These are phyloP conservation scores for Spatholobus suberectus DNA, from an alignment of 306 rosid species.

Conservation along the genomic window DNA sequence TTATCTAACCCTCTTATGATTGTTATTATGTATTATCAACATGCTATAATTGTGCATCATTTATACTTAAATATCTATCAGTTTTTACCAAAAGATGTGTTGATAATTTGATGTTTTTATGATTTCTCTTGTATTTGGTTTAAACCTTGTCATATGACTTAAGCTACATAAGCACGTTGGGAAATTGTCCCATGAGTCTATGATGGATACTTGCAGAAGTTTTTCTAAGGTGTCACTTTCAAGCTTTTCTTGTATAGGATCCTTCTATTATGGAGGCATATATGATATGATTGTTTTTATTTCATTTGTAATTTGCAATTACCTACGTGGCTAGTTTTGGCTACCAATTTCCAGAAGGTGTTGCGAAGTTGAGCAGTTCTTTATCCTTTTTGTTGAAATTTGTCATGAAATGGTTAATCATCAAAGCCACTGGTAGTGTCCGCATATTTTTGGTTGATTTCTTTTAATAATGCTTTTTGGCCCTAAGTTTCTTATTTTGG, in stretches of 20 bases:
- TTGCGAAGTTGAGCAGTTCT: neutral
- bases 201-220: neutral
- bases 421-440: neutral
- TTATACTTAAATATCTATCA: too few species aligned
- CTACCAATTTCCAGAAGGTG: slow-evolving; percentile 1
- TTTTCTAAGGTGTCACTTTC: neutral
- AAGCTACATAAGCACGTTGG: neutral
- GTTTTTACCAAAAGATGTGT: neutral
- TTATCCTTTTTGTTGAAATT: neutral
- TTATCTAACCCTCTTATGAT: too few species aligned
- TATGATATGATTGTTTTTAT: neutral
- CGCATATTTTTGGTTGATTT: slow-evolving; percentile 17
- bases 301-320: slow-evolving; percentile 19
- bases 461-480: slow-evolving; percentile 5
- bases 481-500: slow-evolving; percentile 25
- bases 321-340: neutral
- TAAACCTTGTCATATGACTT: neutral
- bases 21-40: too few species aligned
- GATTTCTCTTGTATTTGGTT: neutral
- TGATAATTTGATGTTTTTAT: neutral
- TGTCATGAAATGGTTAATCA: slow-evolving; percentile 5
- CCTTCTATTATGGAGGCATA: neutral
- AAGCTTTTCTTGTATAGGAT: neutral
- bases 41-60: too few species aligned
- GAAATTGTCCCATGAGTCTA: neutral